A percentile compares a stretch with the other conserved stretches of the same genome.
phyloP scores from a whole-genome alignment of 306 rosid genomes.

The Canavalia gladiata region DNA sequence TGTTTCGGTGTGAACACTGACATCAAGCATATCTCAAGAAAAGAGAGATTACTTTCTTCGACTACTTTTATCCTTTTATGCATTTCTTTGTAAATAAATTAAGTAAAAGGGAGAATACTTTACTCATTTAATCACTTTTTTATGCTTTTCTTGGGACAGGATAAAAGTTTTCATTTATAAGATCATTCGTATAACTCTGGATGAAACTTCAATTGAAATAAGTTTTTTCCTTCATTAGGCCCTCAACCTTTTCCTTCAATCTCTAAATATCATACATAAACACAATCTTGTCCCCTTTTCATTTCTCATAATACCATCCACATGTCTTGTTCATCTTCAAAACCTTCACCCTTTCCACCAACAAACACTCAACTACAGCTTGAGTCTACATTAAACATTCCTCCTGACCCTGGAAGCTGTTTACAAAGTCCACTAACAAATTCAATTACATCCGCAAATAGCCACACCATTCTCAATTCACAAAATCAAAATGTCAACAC shows the following conservation, averaged over 20 bases:
- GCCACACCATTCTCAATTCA: neutral
- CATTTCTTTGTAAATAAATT: conserved; percentile 9
- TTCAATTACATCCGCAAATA: neutral
- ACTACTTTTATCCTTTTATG: neutral
- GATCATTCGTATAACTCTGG: neutral
- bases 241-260: neutral
- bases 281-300: conserved; percentile 6
- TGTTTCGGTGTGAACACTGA: neutral
- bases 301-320: neutral
- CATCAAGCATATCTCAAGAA: conserved; percentile 4
- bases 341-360: conserved; percentile 17
- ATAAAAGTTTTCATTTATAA: neutral
- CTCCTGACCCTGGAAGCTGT: conserved; percentile 45
- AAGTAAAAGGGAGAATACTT: conserved; percentile 23
- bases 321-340: conserved; percentile 38
- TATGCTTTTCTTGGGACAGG: conserved; percentile 34
- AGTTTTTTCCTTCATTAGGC: neutral
- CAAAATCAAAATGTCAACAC: conserved; percentile 22
- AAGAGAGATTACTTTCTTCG: conserved; percentile 33
- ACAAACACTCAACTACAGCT: conserved; percentile 12
- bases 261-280: neutral
- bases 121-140: neutral
- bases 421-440: neutral
- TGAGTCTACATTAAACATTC: conserved; percentile 17
- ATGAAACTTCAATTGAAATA: neutral